Conservation (phyloP, 1,284 basidiomycete species). For the Wallemia mellicola region DNA sequence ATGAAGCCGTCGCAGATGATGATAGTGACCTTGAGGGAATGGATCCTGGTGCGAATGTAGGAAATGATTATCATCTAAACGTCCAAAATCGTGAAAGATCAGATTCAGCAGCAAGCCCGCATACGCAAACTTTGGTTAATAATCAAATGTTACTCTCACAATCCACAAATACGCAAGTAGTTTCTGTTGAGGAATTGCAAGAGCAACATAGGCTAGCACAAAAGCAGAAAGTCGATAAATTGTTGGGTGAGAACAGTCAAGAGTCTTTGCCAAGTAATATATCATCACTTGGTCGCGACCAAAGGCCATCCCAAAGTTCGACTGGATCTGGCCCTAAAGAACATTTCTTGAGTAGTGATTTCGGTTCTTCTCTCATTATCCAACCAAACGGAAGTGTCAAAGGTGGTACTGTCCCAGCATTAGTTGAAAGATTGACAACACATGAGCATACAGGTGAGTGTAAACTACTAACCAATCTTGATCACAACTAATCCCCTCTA, state of each 20-base stretch:
- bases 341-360: slow-evolving; percentile 12
- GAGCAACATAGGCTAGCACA: slow-evolving; percentile 5
- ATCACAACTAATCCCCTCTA: slow-evolving; percentile 11
- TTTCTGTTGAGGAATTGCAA: neutral
- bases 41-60: slow-evolving; percentile 6
- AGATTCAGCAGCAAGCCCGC: slow-evolving; percentile 6
- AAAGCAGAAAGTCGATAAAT: slow-evolving; percentile 30
- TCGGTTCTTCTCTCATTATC: slow-evolving; percentile 28
- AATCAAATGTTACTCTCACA: slow-evolving; percentile 1
- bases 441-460: slow-evolving; percentile 54
- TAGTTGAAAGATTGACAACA: slow-evolving; percentile 66
- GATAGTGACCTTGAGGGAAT: neutral
- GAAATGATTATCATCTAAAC: slow-evolving; percentile 9
- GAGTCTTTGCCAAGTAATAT: neutral
- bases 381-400: slow-evolving; percentile 42
- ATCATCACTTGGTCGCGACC: neutral
- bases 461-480: neutral
- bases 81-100: slow-evolving; percentile 10
- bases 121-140: neutral
- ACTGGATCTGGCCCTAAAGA: neutral
- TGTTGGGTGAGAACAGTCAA: slow-evolving; percentile 28
- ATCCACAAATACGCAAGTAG: neutral
- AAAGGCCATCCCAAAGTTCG: neutral
- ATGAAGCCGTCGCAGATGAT: neutral
- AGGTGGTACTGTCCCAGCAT: slow-evolving; percentile 54